Conservation (phyloP, 805 yeast species). For the Myxozyma mucilagina region DNA sequence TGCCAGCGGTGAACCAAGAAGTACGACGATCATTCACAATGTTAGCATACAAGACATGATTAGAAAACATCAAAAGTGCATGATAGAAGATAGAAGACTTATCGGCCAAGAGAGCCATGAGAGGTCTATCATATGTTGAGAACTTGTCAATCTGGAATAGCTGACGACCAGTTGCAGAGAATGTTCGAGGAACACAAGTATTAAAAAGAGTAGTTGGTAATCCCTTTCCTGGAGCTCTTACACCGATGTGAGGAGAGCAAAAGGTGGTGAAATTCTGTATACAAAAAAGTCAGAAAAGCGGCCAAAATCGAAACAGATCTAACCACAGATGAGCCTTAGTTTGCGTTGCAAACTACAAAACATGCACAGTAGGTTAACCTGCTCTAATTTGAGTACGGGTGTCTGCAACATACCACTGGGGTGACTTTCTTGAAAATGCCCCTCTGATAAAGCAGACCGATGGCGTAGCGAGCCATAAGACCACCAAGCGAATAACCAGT, state of each 20-base stretch:
- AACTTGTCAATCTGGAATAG: constrained; percentile 60
- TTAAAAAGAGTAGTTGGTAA: constrained; percentile 58
- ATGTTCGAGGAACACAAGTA: constrained; percentile 58
- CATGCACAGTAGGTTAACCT: neutral
- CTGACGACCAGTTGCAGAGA: constrained; percentile 75
- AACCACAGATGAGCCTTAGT: neutral
- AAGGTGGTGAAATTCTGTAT: constrained; percentile 54
- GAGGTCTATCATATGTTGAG: constrained; percentile 44
- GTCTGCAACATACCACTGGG: constrained; percentile 46
- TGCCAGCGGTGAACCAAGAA: constrained; percentile 80
- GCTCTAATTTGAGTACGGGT: constrained; percentile 7
- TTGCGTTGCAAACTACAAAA: neutral
- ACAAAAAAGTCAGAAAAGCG: neutral
- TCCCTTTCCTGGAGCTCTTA: constrained; percentile 42
- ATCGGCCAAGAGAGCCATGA: constrained; percentile 66
- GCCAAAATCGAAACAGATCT: neutral
- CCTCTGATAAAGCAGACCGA: constrained; percentile 64
- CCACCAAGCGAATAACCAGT: constrained; percentile 89
- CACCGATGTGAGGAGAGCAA: constrained; percentile 71
- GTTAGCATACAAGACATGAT: constrained; percentile 67
- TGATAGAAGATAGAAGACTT: constrained; percentile 59
- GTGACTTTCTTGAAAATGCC: constrained; percentile 54
- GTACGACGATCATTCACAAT: constrained; percentile 78
- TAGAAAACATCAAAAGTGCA: constrained; percentile 55
- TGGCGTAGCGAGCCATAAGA: constrained; percentile 71